Conservation (phyloP, 2,329 filamentous ascomycete genomes). For the Talaromyces sp. region DNA sequence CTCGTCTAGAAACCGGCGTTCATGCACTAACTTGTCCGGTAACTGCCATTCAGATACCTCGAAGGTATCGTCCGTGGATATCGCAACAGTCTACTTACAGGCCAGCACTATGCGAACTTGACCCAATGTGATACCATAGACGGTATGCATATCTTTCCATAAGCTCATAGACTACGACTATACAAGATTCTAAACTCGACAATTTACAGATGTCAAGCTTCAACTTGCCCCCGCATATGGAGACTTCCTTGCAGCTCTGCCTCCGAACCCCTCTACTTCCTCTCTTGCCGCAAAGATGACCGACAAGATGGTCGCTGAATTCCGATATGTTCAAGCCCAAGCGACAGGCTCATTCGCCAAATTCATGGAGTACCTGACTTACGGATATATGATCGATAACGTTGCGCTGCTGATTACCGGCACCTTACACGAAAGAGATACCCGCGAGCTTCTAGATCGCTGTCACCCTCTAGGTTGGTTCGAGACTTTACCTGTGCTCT, state of each 20-base stretch:
- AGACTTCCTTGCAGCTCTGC: constrained; percentile 88
- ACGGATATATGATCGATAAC: constrained; percentile 99
- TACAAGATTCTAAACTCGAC: constrained; percentile 11
- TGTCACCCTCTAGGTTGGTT: constrained; percentile 98
- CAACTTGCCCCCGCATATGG: constrained; percentile 95
- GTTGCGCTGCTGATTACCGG: constrained; percentile 96
- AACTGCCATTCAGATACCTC: constrained; percentile 63
- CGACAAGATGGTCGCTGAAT: constrained; percentile 96
- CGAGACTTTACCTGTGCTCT: constrained; percentile 96
- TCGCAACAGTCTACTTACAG: constrained; percentile 84
- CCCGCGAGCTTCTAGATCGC: constrained; percentile 85
- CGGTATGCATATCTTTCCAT: constrained; percentile 50
- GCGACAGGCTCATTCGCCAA: constrained; percentile 83
- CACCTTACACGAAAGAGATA: constrained; percentile 94
- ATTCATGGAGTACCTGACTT: constrained; percentile 97
- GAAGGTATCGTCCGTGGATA: constrained; percentile 97
- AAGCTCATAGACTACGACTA: background rate
- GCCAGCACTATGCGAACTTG: constrained; percentile 88
- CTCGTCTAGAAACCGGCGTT: too few species aligned
- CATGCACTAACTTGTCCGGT: background rate
- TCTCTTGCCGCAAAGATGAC: constrained; percentile 91
- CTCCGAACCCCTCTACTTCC: constrained; percentile 94
- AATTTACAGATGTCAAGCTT: constrained; percentile 80
- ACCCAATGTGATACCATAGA: constrained; percentile 98
- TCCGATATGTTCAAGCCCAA: constrained; percentile 92